Percentiles rank a stretch among this genome's conserved stretches.
Conservation (phyloP, 805 yeast species). For the Starmerella floris region DNA sequence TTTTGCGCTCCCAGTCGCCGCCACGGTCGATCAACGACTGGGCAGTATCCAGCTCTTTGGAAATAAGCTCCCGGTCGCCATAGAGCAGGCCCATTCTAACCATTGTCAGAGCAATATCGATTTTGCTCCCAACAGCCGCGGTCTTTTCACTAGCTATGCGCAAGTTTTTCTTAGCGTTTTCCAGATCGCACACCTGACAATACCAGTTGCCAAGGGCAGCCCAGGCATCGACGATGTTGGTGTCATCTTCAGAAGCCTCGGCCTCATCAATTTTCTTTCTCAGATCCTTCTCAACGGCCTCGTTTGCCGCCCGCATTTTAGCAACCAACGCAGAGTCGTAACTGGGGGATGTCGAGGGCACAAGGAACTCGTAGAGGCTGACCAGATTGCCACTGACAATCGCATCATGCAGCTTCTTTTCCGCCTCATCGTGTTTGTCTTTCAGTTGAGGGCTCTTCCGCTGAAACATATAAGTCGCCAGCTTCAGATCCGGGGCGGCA, state of each 20-base stretch:
- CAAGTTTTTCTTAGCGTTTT: slow-evolving; percentile 52
- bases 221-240: slow-evolving; percentile 65
- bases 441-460: slow-evolving; percentile 33
- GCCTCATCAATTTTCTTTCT: slow-evolving; percentile 39
- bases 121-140: slow-evolving; percentile 79
- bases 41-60: slow-evolving; percentile 59
- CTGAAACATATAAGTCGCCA: slow-evolving; percentile 69
- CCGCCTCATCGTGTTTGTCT: slow-evolving; percentile 33
- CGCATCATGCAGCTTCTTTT: slow-evolving; percentile 37
- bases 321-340: slow-evolving; percentile 53
- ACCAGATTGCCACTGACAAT: slow-evolving; percentile 57
- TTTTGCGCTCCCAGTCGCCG: slow-evolving; percentile 98
- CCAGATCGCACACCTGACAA: slow-evolving; percentile 68
- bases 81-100: slow-evolving; percentile 82
- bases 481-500: slow-evolving; percentile 52
- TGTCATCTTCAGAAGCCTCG: slow-evolving; percentile 73
- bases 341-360: slow-evolving; percentile 31
- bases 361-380: slow-evolving; percentile 67
- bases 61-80: slow-evolving; percentile 57
- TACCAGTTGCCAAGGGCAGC: slow-evolving; percentile 77
- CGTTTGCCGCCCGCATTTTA: slow-evolving; percentile 40
- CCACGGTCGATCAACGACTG: slow-evolving; percentile 78
- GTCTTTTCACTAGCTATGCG: slow-evolving; percentile 64
- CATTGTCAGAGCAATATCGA: slow-evolving; percentile 71
- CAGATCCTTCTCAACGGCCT: slow-evolving; percentile 37